Conservation (phyloP, 225 moss, liverwort and hornwort species). For the Rhytidiadelphus loreus region DNA sequence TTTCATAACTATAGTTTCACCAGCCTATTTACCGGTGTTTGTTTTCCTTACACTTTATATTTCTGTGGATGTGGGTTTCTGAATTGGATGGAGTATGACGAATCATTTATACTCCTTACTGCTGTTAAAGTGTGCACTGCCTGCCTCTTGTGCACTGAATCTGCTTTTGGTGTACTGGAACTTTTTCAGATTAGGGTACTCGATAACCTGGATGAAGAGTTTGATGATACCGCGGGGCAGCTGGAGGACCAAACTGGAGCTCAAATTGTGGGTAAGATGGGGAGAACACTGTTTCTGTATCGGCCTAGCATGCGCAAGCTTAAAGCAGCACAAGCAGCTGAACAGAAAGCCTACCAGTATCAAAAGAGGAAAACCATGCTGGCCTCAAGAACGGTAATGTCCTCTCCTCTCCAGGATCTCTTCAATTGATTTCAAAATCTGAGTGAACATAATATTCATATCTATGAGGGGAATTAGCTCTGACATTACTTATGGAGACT, state of each 20-base stretch:
- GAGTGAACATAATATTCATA: background rate
- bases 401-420: background rate
- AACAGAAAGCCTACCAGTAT: slow-evolving; percentile 25
- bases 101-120: background rate
- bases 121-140: background rate
- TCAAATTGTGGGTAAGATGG: slow-evolving; percentile 73
- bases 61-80: background rate
- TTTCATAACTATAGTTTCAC: background rate
- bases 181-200: slow-evolving; percentile 57
- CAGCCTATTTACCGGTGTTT: background rate
- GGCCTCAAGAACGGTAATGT: slow-evolving; percentile 16
- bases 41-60: background rate
- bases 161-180: background rate
- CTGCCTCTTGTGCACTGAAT: background rate
- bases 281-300: slow-evolving; percentile 69
- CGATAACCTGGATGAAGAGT: slow-evolving; percentile 56
- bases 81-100: background rate
- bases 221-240: slow-evolving; percentile 35
- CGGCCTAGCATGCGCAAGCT: slow-evolving; percentile 77
- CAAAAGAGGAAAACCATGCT: slow-evolving; percentile 8
- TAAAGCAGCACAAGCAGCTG: slow-evolving; percentile 32
- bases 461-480: background rate
- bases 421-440: background rate
- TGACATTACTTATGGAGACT: background rate
- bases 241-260: slow-evolving; percentile 59